phyloP scores from a whole-genome alignment of 768 basidiomycete genomes.

The Suillus americanus region DNA sequence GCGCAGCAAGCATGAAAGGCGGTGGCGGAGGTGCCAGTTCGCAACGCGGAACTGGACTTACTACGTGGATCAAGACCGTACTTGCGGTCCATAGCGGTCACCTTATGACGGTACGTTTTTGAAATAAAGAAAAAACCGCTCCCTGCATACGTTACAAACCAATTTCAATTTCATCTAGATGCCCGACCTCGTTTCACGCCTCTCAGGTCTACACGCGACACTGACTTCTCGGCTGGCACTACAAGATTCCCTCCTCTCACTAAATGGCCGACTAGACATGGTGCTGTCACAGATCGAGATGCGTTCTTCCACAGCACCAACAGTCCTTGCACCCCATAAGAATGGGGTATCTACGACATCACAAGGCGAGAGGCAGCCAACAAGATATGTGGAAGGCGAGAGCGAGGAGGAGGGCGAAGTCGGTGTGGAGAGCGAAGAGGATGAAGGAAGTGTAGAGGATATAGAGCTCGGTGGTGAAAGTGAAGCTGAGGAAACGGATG shows the following conservation, averaged over 20 bases:
- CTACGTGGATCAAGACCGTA: conserved; percentile 79
- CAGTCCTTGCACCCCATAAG: conserved; percentile 46
- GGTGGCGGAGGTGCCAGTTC: conserved; percentile 78
- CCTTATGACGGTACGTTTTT: conserved; percentile 84
- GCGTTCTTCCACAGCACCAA: conserved; percentile 71
- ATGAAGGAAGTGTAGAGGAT: conserved; percentile 77
- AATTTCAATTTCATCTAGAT: conserved; percentile 51
- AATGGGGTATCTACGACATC: conserved; percentile 32
- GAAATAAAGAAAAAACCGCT: neutral
- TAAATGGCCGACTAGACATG: conserved; percentile 91
- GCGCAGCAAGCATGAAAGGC: conserved; percentile 72
- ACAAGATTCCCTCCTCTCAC: conserved; percentile 79
- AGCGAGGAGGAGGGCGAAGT: conserved; percentile 60
- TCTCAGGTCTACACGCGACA: conserved; percentile 82
- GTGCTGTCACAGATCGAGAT: conserved; percentile 92
- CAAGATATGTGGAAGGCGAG: conserved; percentile 77
- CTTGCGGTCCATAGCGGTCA: conserved; percentile 86
- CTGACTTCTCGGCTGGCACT: conserved; percentile 77
- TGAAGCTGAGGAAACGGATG: conserved; percentile 48
- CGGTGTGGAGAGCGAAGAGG: conserved; percentile 62
- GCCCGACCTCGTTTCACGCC: conserved; percentile 85
- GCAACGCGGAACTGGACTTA: conserved; percentile 68
- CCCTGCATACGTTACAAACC: neutral
- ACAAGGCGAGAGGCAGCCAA: conserved; percentile 40
- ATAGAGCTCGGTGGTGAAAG: conserved; percentile 71